Percentiles rank a stretch among this genome's conserved stretches.
These are phyloP conservation scores for Ochetophila trinervis DNA, from an alignment of 306 rosid genomes.

Conservation along the genomic window DNA sequence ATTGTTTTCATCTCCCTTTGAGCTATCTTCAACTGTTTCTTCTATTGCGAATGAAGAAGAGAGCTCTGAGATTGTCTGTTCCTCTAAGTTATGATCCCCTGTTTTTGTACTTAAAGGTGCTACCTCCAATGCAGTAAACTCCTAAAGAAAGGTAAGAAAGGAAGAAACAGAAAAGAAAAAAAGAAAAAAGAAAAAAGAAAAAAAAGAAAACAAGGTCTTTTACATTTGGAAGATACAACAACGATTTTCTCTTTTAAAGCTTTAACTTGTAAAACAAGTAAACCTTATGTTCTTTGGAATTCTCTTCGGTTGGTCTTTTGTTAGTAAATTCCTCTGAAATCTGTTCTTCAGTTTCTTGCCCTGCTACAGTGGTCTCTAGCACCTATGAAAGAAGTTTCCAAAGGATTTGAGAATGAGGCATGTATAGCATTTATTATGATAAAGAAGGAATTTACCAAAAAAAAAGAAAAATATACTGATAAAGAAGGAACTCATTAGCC, in stretches of 20 bases:
- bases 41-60: slow-evolving; percentile 12
- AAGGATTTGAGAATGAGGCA: neutral
- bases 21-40: slow-evolving; percentile 3
- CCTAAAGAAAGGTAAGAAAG: slow-evolving; percentile 10
- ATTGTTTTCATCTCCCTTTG: slow-evolving; percentile 13
- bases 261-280: neutral
- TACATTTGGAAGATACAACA: neutral
- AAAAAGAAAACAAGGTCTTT: neutral
- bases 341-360: slow-evolving; percentile 14
- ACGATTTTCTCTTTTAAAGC: neutral
- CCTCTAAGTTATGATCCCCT: slow-evolving; percentile 11
- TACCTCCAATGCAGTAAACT: neutral
- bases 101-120: slow-evolving; percentile 12
- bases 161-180: no score
- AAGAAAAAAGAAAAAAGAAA: no score
- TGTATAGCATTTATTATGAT: neutral
- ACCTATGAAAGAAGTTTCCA: slow-evolving; percentile 16
- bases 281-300: slow-evolving; percentile 25
- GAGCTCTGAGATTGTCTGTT: slow-evolving; percentile 15
- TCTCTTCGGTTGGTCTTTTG: slow-evolving; percentile 5
- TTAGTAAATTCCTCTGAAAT: slow-evolving; percentile 2
- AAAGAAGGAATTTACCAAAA: neutral
- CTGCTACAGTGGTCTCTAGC: slow-evolving; percentile 7
- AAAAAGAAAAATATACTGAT: no score
- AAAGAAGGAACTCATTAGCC: neutral